Evolutionary conservation across 257 asterid species (phyloP).

Genomic region (Ocimum tenuiflorum): DNA sequence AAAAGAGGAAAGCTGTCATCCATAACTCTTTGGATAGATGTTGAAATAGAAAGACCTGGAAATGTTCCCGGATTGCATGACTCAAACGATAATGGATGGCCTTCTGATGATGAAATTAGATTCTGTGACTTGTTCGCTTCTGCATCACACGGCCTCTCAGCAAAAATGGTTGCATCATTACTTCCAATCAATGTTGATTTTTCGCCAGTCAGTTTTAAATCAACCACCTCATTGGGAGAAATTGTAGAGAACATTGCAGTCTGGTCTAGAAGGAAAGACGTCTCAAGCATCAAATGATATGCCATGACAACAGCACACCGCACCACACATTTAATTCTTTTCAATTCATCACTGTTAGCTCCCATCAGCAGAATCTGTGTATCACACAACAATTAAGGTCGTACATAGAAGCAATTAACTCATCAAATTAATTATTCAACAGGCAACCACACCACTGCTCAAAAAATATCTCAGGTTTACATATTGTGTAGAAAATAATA

Average conservation of each 20-base stretch:
- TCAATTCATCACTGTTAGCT: conserved; percentile 65
- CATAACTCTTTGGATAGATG: conserved; percentile 60
- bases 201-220: conserved; percentile 29
- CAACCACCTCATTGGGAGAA: conserved; percentile 39
- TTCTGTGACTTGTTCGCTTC: conserved; percentile 23
- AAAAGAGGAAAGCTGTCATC: conserved; percentile 59
- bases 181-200: conserved; percentile 15
- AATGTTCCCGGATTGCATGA: conserved; percentile 41
- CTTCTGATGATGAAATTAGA: conserved; percentile 23
- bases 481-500: not conserved
- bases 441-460: not conserved
- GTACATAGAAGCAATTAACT: not conserved
- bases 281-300: conserved; percentile 90
- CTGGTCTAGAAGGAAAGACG: conserved; percentile 76
- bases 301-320: conserved; percentile 95
- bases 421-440: not conserved
- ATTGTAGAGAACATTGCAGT: conserved; percentile 80
- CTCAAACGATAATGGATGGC: conserved; percentile 38
- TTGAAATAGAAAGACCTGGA: conserved; percentile 56
- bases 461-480: not conserved
- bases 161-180: conserved; percentile 25
- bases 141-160: conserved; percentile 24
- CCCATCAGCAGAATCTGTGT: conserved; percentile 88
- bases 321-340: conserved; percentile 76
- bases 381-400: not conserved